A percentile compares a stretch with the other conserved stretches of the same genome.
phyloP scores from a whole-genome alignment of 495 filamentous ascomycete species.

The Bacidia rubella region DNA sequence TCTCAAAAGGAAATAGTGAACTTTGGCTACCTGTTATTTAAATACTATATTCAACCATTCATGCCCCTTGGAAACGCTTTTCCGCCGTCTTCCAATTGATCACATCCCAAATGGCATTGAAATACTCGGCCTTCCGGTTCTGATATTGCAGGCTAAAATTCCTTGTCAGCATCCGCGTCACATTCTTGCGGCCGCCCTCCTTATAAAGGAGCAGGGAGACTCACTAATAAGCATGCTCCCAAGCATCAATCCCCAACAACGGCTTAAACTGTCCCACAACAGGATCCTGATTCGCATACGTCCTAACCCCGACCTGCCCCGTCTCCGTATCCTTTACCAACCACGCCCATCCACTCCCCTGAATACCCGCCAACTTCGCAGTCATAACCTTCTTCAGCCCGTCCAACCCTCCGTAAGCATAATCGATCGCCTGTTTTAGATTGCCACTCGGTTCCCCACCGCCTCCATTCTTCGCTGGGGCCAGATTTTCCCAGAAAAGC shows the following conservation, averaged over 20 bases:
- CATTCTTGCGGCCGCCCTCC: not conserved
- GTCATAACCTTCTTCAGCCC: slow-evolving; percentile 67
- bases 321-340: slow-evolving; percentile 76
- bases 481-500: slow-evolving; percentile 87
- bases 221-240: slow-evolving; percentile 81
- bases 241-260: slow-evolving; percentile 88
- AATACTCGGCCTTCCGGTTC: slow-evolving; percentile 98
- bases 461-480: slow-evolving; percentile 55
- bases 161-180: not conserved
- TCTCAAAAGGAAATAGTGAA: no score
- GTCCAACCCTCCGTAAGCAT: slow-evolving; percentile 60
- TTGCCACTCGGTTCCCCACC: slow-evolving; percentile 60
- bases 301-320: slow-evolving; percentile 56
- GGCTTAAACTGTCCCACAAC: slow-evolving; percentile 78
- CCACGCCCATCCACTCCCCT: slow-evolving; percentile 95
- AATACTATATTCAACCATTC: not conserved
- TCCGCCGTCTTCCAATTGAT: slow-evolving; percentile 96
- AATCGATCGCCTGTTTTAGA: slow-evolving; percentile 58
- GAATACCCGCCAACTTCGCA: slow-evolving; percentile 67
- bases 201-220: slow-evolving; percentile 15
- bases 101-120: slow-evolving; percentile 91
- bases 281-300: slow-evolving; percentile 88
- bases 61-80: slow-evolving; percentile 47
- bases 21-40: not conserved
- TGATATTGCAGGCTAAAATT: slow-evolving; percentile 72